A percentile compares a stretch with the other conserved stretches of the same genome.
phyloP scores from a whole-genome alignment of 148 eudicot species.

The Rhododendron molle region DNA sequence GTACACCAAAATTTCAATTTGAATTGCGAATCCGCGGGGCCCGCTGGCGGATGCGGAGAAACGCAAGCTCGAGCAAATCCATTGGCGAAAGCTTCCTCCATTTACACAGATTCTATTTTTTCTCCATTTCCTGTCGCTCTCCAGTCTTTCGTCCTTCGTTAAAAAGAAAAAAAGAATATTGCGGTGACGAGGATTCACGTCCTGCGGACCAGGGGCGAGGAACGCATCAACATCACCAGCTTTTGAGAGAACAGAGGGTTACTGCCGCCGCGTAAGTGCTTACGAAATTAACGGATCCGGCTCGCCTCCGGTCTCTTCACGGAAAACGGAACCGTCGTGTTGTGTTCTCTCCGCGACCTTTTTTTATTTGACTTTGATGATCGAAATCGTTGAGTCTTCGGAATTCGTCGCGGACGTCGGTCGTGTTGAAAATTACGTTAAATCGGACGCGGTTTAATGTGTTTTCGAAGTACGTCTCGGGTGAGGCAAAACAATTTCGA shows the following conservation, averaged over 20 bases:
- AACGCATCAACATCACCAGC: not conserved
- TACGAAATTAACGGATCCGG: not conserved
- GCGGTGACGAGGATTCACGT: not conserved
- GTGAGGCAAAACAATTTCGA: not conserved
- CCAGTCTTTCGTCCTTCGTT: not conserved
- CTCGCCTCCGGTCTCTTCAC: not conserved
- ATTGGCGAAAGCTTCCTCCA: not conserved
- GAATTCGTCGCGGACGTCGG: accelerated
- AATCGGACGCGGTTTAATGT: not conserved
- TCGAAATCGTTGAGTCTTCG: not conserved
- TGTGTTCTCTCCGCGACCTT: not conserved
- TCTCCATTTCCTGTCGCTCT: not conserved
- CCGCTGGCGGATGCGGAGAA: not conserved
- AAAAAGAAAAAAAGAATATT: not conserved
- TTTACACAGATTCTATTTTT: not conserved
- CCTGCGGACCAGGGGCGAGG: not conserved
- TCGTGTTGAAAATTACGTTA: not conserved
- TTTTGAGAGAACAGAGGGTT: not conserved
- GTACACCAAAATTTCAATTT: not conserved
- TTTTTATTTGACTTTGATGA: not conserved
- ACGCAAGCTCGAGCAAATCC: not conserved
- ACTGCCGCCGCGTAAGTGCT: not conserved
- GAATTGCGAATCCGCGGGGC: not conserved
- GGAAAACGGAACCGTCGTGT: not conserved
- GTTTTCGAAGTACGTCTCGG: too few species aligned